phyloP scores from a whole-genome alignment of 1,139 yeast genomes.

The Arxiozyma slooffiae region DNA sequence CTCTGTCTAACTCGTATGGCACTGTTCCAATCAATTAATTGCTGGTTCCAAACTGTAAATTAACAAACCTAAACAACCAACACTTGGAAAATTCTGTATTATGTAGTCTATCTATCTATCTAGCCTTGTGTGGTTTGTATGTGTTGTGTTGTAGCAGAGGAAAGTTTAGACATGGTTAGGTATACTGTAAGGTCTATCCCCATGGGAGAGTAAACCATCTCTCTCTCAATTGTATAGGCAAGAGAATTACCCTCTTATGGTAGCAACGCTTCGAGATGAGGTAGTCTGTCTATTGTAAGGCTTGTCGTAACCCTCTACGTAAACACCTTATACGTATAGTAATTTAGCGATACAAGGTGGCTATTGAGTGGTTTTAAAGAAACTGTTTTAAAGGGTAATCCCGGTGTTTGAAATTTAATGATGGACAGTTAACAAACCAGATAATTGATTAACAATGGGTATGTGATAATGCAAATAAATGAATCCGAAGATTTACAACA shows the following conservation, averaged over 20 bases:
- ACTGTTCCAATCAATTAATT: too few relatives aligned
- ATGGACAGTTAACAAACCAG: conserved; percentile 5
- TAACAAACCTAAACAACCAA: background rate
- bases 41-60: background rate
- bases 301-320: background rate
- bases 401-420: background rate
- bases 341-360: background rate
- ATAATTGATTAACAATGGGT: conserved; percentile 7
- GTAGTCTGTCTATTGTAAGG: background rate
- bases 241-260: background rate
- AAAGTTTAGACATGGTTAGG: background rate
- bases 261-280: background rate
- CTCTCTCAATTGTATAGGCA: background rate
- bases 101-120: too few relatives aligned
- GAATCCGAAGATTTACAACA: background rate
- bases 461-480: background rate
- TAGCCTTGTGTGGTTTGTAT: background rate
- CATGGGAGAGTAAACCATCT: background rate
- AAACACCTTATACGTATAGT: background rate
- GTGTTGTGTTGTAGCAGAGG: background rate
- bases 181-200: background rate
- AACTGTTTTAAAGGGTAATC: background rate
- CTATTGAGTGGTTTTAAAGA: background rate
- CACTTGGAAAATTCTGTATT: background rate
- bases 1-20: too few relatives aligned